phyloP scores from a whole-genome alignment of 106 monocot species.

The Dioscorea zingiberensis region DNA sequence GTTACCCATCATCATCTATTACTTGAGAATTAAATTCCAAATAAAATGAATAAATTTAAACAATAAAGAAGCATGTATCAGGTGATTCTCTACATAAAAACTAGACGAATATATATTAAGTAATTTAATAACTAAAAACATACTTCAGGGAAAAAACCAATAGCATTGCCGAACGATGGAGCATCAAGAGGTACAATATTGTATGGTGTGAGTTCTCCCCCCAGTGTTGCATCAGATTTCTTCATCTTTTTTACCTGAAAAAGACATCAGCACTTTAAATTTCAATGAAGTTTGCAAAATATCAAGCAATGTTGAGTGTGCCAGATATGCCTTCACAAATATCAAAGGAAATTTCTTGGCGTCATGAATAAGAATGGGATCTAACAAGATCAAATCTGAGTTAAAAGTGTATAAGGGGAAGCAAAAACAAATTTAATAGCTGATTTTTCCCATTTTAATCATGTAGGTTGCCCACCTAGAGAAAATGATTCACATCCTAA shows the following conservation, averaged over 20 bases:
- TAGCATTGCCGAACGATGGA: conserved; percentile 76
- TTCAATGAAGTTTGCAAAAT: background rate
- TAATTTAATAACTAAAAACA: background rate
- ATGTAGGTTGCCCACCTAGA: background rate
- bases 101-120: no score
- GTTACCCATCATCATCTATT: no score
- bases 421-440: background rate
- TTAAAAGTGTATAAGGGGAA: background rate
- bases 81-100: no score
- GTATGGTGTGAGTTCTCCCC: conserved; percentile 83
- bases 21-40: background rate
- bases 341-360: no score
- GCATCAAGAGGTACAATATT: conserved; percentile 98
- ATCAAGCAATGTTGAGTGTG: background rate
- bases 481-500: conserved; percentile 2
- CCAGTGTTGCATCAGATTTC: conserved; percentile 70
- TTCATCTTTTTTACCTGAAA: conserved; percentile 61
- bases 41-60: conserved; percentile 5
- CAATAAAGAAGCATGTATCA: background rate
- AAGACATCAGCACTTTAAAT: background rate
- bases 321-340: no score
- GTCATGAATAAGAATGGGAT: no score
- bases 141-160: conserved; percentile 94
- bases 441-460: background rate
- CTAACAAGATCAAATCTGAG: background rate